Evolutionary conservation across 768 basidiomycete species (phyloP), one percentile per base, ranked within the genome.

Genomic region (Russula sp.): DNA sequence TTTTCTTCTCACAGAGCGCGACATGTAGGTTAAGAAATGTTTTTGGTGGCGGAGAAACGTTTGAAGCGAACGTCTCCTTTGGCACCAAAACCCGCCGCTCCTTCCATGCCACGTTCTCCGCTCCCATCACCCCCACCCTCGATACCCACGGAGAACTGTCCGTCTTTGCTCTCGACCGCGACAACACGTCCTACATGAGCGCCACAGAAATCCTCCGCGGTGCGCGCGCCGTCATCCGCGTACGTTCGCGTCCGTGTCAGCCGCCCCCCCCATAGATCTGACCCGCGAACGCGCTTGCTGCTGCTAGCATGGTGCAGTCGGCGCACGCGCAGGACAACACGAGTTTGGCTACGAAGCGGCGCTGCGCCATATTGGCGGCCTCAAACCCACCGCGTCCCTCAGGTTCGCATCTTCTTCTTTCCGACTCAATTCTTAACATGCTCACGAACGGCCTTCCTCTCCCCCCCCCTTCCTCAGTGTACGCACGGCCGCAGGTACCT

Each of bases 81-180:
- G 96, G 95, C 0, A 96, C 95, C 2, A 88, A 89, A 70, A 98
- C 94, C 0, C 84, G 85, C 61, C 84, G 86, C 58, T 84, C 94
- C 0, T 95, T 91, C 74, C 82, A 91, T 63, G 88, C 85, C 48
- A 76, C 86, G 11, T 73, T 88, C 1, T 78, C 81, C 0, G 76
- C 84, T 0, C 91, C 91, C 1, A 72, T 92, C 45, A 79, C 83
- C 0, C 72, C 79, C 11, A 73, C 79, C 61, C 82, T 98, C 60
- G 74, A 79, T 31, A 88, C 90, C 0, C 78, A 81, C 6, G 91
- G 87, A 22, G 88, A 91, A 55, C 49, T 95, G 3, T 80, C 83
- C 11, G 77, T 84, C 2, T 94, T 88, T 72, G 86, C 84, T 16
- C 76, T 85, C 18, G 89, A 96, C 59, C 79, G 87, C 32, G 96